phyloP scores from a whole-genome alignment of 768 basidiomycete genomes.

The Tulasnella calospora region DNA sequence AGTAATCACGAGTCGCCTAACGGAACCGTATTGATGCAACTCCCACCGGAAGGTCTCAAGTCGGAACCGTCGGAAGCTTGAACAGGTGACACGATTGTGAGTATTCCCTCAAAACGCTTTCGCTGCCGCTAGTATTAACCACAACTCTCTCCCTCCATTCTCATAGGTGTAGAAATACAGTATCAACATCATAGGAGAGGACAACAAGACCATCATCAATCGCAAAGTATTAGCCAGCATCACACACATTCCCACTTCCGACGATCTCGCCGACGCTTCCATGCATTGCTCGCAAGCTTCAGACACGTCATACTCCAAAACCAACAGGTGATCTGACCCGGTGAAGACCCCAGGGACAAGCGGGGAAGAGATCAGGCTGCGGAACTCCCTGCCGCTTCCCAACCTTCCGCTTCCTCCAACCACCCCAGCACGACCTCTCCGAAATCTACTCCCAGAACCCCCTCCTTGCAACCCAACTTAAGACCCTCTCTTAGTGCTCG shows the following conservation, averaged over 20 bases:
- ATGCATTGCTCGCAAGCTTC: slow-evolving; percentile 56
- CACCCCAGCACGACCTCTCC: slow-evolving; percentile 33
- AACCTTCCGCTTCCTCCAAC: slow-evolving; percentile 30
- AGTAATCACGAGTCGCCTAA: slow-evolving; percentile 98
- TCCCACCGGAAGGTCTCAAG: slow-evolving; percentile 83
- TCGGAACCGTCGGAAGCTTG: slow-evolving; percentile 91
- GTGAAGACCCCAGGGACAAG: slow-evolving; percentile 45
- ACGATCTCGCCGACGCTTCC: slow-evolving; percentile 52
- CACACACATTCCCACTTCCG: slow-evolving; percentile 78
- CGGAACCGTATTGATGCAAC: slow-evolving; percentile 96
- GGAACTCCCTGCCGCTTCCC: slow-evolving; percentile 28
- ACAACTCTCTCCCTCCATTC: not conserved
- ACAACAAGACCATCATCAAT: slow-evolving; percentile 96
- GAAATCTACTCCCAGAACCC: slow-evolving; percentile 34
- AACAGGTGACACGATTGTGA: slow-evolving; percentile 89
- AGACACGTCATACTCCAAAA: slow-evolving; percentile 75
- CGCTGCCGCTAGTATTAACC: not conserved
- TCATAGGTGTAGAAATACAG: slow-evolving; percentile 76
- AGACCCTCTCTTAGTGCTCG: slow-evolving; percentile 66
- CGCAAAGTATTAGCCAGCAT: slow-evolving; percentile 97
- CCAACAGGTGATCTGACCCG: slow-evolving; percentile 58
- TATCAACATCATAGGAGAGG: slow-evolving; percentile 97
- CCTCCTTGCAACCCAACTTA: slow-evolving; percentile 59
- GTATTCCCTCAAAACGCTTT: slow-evolving; percentile 35
- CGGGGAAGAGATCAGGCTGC: slow-evolving; percentile 21